Base-by-base conservation (phyloP, 225 moss, liverwort and hornwort species). In the Marchantia paleacea region DNA sequence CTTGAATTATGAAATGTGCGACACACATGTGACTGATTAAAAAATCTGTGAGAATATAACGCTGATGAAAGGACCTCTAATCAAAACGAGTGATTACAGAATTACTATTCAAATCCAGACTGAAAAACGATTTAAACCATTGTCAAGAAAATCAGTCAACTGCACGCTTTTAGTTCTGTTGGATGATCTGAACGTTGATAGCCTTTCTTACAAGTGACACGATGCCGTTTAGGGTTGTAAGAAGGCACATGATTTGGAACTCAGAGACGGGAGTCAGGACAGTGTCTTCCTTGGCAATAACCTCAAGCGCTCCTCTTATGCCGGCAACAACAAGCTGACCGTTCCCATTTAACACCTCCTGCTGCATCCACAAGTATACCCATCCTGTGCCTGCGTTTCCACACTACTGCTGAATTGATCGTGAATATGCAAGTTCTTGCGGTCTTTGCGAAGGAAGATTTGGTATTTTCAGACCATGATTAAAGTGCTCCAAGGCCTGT, bases 221-320 rank as follows among this genome's bases (percentile, higher is more conserved):
- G 10, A 79, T 66, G 28, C 64, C 66, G 30, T 52, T 72, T 0
- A 83, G 62, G 29, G 78, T 78, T 18, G 73, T 78, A n/a, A 83
- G 64, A 72, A 83, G 83, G 73, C 83, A 83, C 83, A 83, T 83
- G 52, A 83, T 73, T 79, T 83, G 83, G 19, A 83, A 72, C 78
- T 83, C 83, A 10, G 20, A 30, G 16, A 47, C 55, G 12, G 83
- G 83, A 55, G 83, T 83, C 49, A 82, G 7, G 63, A 79, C 24
- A 11, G 63, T 52, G 1, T 25, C 50, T 25, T 82, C 55, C 19
- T 7, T 51, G 19, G 55, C 66, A 67, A 83, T 73, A 18, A 28
- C 13, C 64, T 73, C 78, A 20, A 83, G 73, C 55, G 78, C 63
- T 65, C 53, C 52, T 28, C 60, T 72, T 65, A 78, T 26, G 16